phyloP scores from a whole-genome alignment of 352 stramenopile genomes.

The Blastocystis sp. region DNA sequence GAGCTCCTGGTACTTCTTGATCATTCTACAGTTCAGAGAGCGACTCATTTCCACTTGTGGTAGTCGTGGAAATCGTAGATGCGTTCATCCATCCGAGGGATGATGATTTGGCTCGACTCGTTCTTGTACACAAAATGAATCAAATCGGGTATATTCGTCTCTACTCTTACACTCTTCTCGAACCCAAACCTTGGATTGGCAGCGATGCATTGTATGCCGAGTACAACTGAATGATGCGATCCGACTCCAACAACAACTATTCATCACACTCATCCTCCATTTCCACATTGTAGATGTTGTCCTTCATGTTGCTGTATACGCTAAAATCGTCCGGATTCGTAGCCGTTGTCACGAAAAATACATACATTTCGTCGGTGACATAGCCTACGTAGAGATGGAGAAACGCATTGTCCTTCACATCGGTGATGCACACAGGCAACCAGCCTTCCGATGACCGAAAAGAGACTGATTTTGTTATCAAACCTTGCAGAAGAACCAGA shows the following conservation, averaged over 20 bases:
- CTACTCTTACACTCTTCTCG: background rate
- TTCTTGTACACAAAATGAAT: constrained; percentile 55
- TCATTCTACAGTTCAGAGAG: background rate
- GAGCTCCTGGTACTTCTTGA: background rate
- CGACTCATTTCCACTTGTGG: background rate
- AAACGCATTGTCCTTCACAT: constrained; percentile 1
- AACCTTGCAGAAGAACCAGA: background rate
- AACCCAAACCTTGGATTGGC: background rate
- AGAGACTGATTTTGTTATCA: background rate
- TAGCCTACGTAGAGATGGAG: constrained; percentile 38
- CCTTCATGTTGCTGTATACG: constrained; percentile 9
- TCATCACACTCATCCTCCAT: background rate
- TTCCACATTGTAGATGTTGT: background rate
- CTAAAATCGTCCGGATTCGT: constrained; percentile 4
- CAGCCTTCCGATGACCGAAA: constrained; percentile 34
- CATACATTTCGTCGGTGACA: constrained; percentile 26
- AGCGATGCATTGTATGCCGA: constrained; percentile 5
- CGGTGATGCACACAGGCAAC: constrained; percentile 14
- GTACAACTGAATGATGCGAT: constrained; percentile 34
- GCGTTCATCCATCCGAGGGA: background rate
- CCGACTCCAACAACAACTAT: background rate
- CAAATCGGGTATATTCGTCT: background rate
- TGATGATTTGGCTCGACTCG: constrained; percentile 1
- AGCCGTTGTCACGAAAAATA: constrained; percentile 36
- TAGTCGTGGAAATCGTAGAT: constrained; percentile 32